Evolutionary conservation across 2,329 filamentous ascomycete genomes (phyloP), one percentile per base, ranked within the genome.

Genomic region (Botrytis paeoniae): DNA sequence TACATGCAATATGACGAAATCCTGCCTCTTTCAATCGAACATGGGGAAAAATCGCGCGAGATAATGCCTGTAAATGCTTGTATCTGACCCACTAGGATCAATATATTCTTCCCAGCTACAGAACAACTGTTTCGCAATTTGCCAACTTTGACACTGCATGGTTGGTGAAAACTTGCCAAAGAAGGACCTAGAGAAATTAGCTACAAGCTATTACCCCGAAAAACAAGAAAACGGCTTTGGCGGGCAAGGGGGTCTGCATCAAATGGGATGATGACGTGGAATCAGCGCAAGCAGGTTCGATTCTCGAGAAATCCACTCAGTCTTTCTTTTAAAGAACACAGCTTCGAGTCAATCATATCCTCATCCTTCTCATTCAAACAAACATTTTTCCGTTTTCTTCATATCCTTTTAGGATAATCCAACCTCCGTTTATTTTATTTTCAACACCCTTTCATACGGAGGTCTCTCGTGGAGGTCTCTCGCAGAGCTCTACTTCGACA

Each of bases 291-390:
- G 43, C 60, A 66, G 69, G 60, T 66, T 65, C 60, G 45, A n/a
- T 22, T 25, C 37, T 51, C 37, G 45, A 63, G 48, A 71, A 64
- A 65, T 65, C 60, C 61, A 43, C 37, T 35, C 48, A 63, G 35
- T 65, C 62, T 64, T 71, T 71, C 60, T 64, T 71, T 71, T 71
- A 71, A 71, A 71, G 61, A 71, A 71, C 69, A 43, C 37, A 25
- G 16, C 45, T 59, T 57, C 43, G 61, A 54, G 48, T 70, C 54
- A 61, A n/a, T 71, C 22, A 66, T 64, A 45, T 25, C 57, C 60
- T 41, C n/a, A 29, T 51, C 54, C 35, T 62, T 14, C 54, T 65
- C 29, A 64, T 32, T 51, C 65, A 32, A 41, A 70, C 20, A 61
- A 51, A 14, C 32, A 63, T 18, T 7, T 9, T 32, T 39, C 8